Percentiles rank a stretch among this genome's conserved stretches.
Conservation (phyloP, 345 rosid genomes). For the Melaleuca alternifolia region DNA sequence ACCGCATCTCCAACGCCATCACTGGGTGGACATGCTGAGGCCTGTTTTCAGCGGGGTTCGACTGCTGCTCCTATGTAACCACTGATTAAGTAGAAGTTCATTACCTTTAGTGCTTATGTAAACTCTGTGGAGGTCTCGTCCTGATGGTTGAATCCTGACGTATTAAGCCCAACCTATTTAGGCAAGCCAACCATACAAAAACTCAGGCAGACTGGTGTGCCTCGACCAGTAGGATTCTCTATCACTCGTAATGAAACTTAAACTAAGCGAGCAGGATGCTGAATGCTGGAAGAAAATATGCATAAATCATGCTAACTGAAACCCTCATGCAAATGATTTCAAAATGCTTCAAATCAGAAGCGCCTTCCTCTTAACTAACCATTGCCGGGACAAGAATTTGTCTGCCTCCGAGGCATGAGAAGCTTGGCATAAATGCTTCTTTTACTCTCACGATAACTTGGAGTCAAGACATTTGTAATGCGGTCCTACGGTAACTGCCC, state of each 20-base stretch:
- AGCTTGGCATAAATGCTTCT: constrained; percentile 18
- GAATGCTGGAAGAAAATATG: not conserved
- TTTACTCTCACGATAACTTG: constrained; percentile 27
- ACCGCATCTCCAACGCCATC: not conserved
- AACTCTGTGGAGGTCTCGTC: not conserved
- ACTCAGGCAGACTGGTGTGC: not conserved
- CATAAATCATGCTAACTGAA: not conserved
- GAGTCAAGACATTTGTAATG: constrained; percentile 64
- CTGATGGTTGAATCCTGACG: not conserved
- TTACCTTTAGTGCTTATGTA: not conserved
- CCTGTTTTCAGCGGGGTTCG: not conserved
- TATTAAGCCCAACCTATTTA: not conserved
- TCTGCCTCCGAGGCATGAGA: constrained; percentile 37
- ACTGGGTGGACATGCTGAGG: not conserved
- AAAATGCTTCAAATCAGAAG: not conserved
- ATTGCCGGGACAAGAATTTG: not conserved
- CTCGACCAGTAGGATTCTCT: not conserved
- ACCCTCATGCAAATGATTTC: not conserved
- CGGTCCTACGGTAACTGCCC: constrained; percentile 19
- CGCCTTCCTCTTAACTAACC: not conserved
- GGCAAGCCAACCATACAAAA: not conserved
- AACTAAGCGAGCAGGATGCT: too few species aligned
- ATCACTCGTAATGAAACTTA: not conserved
- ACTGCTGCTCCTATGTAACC: not conserved
- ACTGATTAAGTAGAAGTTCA: not conserved